phyloP scores from a whole-genome alignment of 2,329 filamentous ascomycete genomes.

The Penicillium psychrosexuale region DNA sequence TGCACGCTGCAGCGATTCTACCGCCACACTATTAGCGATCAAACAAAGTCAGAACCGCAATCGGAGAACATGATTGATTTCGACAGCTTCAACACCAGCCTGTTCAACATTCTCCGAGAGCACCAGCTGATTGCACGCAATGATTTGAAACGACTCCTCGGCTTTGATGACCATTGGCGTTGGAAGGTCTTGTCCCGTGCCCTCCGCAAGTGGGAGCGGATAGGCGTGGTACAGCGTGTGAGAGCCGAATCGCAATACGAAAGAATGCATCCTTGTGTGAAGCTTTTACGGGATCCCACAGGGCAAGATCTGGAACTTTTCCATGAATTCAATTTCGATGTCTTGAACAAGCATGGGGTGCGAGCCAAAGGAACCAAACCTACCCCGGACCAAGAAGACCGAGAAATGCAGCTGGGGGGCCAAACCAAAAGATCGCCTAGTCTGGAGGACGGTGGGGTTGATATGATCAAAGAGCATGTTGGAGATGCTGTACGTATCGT shows the following conservation, averaged over 20 bases:
- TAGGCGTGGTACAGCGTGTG: conserved; percentile 47
- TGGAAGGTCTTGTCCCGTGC: conserved; percentile 43
- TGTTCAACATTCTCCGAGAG: conserved; percentile 51
- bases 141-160: conserved; percentile 52
- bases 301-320: conserved; percentile 42
- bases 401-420: conserved; percentile 30
- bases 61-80: conserved; percentile 44
- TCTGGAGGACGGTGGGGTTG: conserved; percentile 17
- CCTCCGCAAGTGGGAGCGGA: conserved; percentile 45
- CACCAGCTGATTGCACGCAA: conserved; percentile 51
- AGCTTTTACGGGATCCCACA: conserved; percentile 43
- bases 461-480: conserved; percentile 23
- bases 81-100: conserved; percentile 47
- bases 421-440: conserved; percentile 2
- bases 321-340: conserved; percentile 33
- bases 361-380: conserved; percentile 6
- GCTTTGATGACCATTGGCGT: conserved; percentile 38
- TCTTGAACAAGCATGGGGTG: conserved; percentile 26
- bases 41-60: conserved; percentile 1
- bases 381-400: conserved; percentile 19
- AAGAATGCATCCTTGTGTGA: conserved; percentile 42
- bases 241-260: conserved; percentile 44
- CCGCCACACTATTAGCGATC: conserved; percentile 14
- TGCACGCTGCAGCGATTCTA: conserved; percentile 54
- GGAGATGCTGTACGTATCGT: conserved; percentile 38